Conservation (phyloP, 2,329 filamentous ascomycete species). For the Arthroderma sp. region DNA sequence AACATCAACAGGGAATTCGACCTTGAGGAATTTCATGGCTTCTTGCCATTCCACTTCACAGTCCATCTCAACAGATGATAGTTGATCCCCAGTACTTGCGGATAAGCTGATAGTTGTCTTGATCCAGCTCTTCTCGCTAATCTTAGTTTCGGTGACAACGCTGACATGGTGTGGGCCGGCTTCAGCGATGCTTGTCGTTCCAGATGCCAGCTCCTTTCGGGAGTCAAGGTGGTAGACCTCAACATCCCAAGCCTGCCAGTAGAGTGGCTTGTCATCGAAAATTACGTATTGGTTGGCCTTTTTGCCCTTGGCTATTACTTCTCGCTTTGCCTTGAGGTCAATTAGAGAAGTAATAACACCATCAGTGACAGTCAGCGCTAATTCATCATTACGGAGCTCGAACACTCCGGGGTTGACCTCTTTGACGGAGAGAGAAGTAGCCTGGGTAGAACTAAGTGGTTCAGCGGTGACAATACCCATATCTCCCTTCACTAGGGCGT, state of each 20-base stretch:
- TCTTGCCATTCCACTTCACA: conserved; percentile 95
- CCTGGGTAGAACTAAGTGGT: conserved; percentile 14
- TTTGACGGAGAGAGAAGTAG: conserved; percentile 32
- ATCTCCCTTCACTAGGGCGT: conserved; percentile 35
- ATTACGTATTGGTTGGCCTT: conserved; percentile 87
- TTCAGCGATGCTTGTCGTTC: conserved; percentile 58
- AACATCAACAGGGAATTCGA: conserved; percentile 90
- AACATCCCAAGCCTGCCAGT: conserved; percentile 97
- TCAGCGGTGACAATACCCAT: conserved; percentile 30
- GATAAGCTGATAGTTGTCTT: conserved; percentile 73
- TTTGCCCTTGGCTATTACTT: conserved; percentile 57
- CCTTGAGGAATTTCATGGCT: conserved; percentile 95
- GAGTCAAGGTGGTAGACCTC: conserved; percentile 92
- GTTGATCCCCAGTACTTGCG: conserved; percentile 50
- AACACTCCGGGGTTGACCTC: conserved; percentile 51
- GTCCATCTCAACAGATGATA: conserved; percentile 61
- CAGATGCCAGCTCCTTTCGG: conserved; percentile 58
- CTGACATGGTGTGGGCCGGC: conserved; percentile 62
- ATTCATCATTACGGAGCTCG: conserved; percentile 63
- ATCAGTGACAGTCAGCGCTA: conserved; percentile 56
- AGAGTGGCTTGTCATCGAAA: conserved; percentile 92
- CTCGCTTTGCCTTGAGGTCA: conserved; percentile 58
- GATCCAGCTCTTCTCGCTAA: conserved; percentile 75
- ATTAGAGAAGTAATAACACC: conserved; percentile 76
- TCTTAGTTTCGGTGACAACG: conserved; percentile 69